These are phyloP conservation scores for Lactifluus volemus DNA, from an alignment of 768 basidiomycete genomes.

Conservation along the genomic window DNA sequence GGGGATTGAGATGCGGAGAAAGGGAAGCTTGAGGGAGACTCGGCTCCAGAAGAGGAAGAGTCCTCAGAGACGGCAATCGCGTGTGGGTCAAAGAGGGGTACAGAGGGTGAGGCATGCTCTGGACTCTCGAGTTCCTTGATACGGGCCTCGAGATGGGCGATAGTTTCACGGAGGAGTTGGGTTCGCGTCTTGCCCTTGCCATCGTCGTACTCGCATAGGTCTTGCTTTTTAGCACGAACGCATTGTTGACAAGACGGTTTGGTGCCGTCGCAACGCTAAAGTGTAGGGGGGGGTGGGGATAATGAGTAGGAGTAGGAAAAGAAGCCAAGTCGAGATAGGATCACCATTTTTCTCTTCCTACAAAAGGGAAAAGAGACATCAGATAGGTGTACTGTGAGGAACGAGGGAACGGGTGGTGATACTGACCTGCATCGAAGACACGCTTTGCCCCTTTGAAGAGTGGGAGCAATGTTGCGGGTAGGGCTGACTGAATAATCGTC, in stretches of 20 bases:
- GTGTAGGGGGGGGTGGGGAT: neutral
- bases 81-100: conserved; percentile 65
- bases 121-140: conserved; percentile 71
- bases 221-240: conserved; percentile 64
- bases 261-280: conserved; percentile 64
- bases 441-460: conserved; percentile 21
- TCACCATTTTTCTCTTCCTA: conserved; percentile 22
- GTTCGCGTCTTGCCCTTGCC: conserved; percentile 79
- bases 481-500: conserved; percentile 15
- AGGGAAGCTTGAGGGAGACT: conserved; percentile 26
- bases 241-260: conserved; percentile 79
- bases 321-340: neutral
- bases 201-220: conserved; percentile 74
- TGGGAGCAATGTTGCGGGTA: conserved; percentile 14
- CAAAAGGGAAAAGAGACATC: neutral
- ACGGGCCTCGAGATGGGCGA: conserved; percentile 60
- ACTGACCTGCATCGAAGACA: conserved; percentile 22
- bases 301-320: neutral
- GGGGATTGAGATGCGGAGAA: conserved; percentile 29
- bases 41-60: conserved; percentile 28
- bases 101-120: conserved; percentile 58
- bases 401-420: neutral
- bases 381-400: neutral
- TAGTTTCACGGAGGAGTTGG: conserved; percentile 69
- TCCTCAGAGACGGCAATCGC: conserved; percentile 26